Evolutionary conservation across 2,329 filamentous ascomycete species (phyloP), one percentile per base, ranked within the genome.

Genomic region (Thelonectria blattea): DNA sequence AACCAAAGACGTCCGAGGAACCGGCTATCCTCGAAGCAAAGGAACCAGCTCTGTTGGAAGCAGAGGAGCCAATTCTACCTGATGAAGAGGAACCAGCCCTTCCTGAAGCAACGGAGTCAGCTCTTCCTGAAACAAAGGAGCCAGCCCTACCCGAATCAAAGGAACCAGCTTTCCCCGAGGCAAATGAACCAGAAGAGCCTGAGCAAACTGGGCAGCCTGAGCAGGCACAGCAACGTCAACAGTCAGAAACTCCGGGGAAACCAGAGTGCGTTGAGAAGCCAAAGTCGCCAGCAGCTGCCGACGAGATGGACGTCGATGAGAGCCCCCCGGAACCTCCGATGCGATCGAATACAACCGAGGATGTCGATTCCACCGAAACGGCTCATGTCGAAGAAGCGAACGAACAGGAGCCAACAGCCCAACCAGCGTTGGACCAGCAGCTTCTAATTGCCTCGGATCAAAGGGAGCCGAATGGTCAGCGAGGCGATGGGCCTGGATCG

Each of bases 231-330:
- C 6, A 43, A 43, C 41, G 14, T 43, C 18, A 20, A 17, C 18
- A 17, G 41, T 18, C 41, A 17, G 41, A 43, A 17, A 42, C 18
- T 27, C 17, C 15, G 39, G 27, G 7, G 30, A 60, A 32, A 42
- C 41, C 27, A 30, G 27, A 30, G 27, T 4, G 9, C 27, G 9
- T 30, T 6, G 27, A 30, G 27, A 30, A 6, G 8, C 15, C 27
- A 20, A 30, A 24, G 20, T 11, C 17, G 30, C 10, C 8, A 51
- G 22, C 24, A 18, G 32, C 34, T 14, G 15, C 53, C 24, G 53
- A 50, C 12, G 32, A 52, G 11, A 62, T 49, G 46, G 61, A 63
- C 34, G 27, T 62, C 7, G 58, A 65, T 34, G n/a, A 22, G 9
- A 52, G 62, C 43, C 41, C 30, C 37, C 9, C 43, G 5, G 42